Base-by-base conservation (phyloP, 768 basidiomycete genomes). In the Chalciporus chontae region DNA sequence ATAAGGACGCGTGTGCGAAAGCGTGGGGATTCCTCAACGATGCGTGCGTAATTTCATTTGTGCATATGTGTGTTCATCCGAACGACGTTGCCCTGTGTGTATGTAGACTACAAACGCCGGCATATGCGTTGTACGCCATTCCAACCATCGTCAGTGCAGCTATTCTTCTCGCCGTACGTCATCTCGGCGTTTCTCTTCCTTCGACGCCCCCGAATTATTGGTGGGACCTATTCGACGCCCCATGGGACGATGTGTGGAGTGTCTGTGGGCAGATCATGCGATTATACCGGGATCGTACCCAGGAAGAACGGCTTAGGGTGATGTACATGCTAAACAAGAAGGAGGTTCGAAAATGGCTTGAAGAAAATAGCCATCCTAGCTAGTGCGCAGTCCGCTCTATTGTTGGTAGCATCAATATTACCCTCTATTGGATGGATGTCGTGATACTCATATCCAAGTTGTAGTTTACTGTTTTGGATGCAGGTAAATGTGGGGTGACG, bases 21-120 rank as follows among this genome's bases (percentile, higher is more conserved):
- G 91, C 93, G 18, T 99, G 96, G 96, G 91, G 91, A 0, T 96
- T 90, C 60, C 74, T 97, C 18, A 99, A 98, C 59, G 96, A 98
- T 66, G 88, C 90, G 94, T 95, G 63, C 65, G 90, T 81, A 52
- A n/a, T 45, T 32, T 23, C 31, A 45, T n/a, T 23, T 31, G 29
- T 31, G 36, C 7, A 6, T 9, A 34, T 26, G 8, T 2, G 19
- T 6, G 10, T 26, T 38, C 27, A 54, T 45, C 40, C 27, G 46
- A 50, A 23, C 34, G 34, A 45, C 29, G 29, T 43, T 47, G 37
- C 50, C 14, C 27, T 32, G 26, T 8, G 26, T 5, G 8, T 26
- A 26, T 39, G n/a, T 57, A 98, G 95, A 27, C 75, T 96, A 19
- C 94, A 96, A 71, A 95, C 96, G 0, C 90, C 93, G 0, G 86